Evolutionary conservation across 169 alveolate species (phyloP).

Genomic region (Plasmodium fragile): DNA sequence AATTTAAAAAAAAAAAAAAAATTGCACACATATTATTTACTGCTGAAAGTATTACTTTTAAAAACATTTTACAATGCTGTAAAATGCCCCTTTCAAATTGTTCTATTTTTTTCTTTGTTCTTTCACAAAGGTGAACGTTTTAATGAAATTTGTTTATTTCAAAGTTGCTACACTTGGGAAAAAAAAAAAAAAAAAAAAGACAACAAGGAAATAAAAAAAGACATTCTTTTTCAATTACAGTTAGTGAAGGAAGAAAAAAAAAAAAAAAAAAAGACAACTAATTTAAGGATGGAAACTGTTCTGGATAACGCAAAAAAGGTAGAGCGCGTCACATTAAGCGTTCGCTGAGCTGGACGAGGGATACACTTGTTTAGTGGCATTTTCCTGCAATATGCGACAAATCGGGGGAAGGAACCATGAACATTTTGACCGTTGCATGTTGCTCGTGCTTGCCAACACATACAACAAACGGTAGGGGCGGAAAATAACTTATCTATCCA

Average conservation of each 20-base stretch:
- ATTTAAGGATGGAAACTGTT: constrained; percentile 1
- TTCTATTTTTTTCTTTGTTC: neutral
- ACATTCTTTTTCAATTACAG: too few relatives aligned
- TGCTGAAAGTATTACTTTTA: neutral
- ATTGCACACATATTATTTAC: neutral
- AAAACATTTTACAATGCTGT: neutral
- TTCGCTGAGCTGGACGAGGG: neutral
- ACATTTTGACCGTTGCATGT: neutral
- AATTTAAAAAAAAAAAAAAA: neutral
- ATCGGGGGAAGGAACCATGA: neutral
- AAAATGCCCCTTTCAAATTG: neutral
- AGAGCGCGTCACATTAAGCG: neutral
- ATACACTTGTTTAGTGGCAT: neutral
- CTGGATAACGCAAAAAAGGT: neutral
- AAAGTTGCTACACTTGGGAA: neutral
- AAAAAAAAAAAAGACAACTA: neutral
- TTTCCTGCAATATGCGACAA: neutral
- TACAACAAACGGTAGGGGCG: neutral
- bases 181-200: neutral
- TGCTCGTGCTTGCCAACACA: neutral
- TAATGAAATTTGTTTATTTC: neutral
- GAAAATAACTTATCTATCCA: neutral
- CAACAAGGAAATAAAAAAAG: neutral
- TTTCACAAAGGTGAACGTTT: neutral
- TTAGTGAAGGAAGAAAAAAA: neutral